Evolutionary conservation across 192 early-diverging fungal genomes (phyloP).

Genomic region (Coemansia sp.): DNA sequence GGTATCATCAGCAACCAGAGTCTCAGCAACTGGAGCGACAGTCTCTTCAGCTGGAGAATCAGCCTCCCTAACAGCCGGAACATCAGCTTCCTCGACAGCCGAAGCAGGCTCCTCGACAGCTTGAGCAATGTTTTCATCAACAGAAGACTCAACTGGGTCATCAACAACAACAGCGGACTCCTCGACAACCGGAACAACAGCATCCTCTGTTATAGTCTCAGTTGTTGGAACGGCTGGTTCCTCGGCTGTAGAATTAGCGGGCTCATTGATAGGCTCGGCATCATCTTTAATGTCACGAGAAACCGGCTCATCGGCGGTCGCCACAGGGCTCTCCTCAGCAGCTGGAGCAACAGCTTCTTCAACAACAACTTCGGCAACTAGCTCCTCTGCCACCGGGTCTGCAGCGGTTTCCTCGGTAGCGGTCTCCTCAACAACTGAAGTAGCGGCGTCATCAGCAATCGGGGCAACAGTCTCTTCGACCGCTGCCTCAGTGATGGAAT

Average conservation of each 20-base stretch:
- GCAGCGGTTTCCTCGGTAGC: background rate
- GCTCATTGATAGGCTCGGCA: background rate
- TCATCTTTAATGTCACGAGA: background rate
- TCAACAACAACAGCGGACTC: background rate
- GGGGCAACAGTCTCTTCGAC: conserved; percentile 1
- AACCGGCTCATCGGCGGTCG: background rate
- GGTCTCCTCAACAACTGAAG: conserved; percentile 1
- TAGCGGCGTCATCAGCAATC: background rate
- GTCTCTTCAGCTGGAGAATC: background rate
- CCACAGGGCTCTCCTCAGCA: background rate
- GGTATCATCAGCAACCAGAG: background rate
- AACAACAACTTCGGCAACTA: background rate
- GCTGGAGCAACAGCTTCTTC: background rate
- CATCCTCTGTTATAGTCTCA: background rate
- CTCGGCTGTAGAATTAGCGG: background rate
- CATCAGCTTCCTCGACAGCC: background rate
- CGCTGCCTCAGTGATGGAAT: conserved; percentile 1
- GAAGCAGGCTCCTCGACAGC: background rate
- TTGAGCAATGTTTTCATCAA: background rate
- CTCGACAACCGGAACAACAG: background rate
- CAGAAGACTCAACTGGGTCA: conserved; percentile 2
- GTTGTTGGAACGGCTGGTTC: background rate
- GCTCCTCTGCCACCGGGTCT: background rate
- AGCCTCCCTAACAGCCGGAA: background rate
- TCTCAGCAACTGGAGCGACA: background rate